Percentiles rank a stretch among this genome's conserved stretches.
Evolutionary conservation across 2,329 filamentous ascomycete species (phyloP).

Genomic region (Fusarium chuoi): DNA sequence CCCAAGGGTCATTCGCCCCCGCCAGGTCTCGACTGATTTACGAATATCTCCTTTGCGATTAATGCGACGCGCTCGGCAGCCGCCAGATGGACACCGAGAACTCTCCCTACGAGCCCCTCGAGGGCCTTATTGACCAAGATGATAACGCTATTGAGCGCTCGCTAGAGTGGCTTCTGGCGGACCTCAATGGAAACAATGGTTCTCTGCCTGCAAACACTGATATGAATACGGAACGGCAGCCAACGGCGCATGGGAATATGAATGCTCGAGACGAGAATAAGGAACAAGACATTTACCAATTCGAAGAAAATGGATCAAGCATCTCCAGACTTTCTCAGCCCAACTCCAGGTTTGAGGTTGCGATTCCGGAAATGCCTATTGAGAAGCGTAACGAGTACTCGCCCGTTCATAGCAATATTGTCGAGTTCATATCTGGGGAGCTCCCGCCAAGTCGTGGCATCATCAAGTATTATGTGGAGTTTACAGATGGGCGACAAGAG

Average conservation of each 20-base stretch:
- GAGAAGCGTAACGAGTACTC: slow-evolving; percentile 47
- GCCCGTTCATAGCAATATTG: slow-evolving; percentile 48
- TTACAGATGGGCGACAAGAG: slow-evolving; percentile 58
- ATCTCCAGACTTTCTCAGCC: neutral
- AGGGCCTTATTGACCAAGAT: neutral
- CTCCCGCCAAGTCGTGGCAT: slow-evolving; percentile 40
- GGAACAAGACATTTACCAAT: neutral
- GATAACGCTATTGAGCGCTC: slow-evolving; percentile 20
- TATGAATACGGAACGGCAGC: neutral
- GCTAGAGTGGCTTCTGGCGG: slow-evolving; percentile 6
- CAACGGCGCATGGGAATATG: neutral
- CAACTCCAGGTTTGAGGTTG: slow-evolving; percentile 44
- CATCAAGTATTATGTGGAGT: slow-evolving; percentile 53
- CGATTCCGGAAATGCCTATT: slow-evolving; percentile 43
- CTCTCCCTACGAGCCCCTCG: slow-evolving; percentile 9
- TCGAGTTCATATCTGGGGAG: slow-evolving; percentile 52
- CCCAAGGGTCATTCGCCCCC: neutral
- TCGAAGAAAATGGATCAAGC: neutral
- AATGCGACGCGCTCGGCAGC: slow-evolving; percentile 3
- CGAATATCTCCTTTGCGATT: neutral
- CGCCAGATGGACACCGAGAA: slow-evolving; percentile 29
- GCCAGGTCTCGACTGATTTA: slow-evolving; percentile 4
- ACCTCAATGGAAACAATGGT: slow-evolving; percentile 1
- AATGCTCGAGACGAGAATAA: neutral
- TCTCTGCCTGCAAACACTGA: neutral